phyloP scores from a whole-genome alignment of 1,139 yeast genomes.

The Arxiozyma slooffiae region DNA sequence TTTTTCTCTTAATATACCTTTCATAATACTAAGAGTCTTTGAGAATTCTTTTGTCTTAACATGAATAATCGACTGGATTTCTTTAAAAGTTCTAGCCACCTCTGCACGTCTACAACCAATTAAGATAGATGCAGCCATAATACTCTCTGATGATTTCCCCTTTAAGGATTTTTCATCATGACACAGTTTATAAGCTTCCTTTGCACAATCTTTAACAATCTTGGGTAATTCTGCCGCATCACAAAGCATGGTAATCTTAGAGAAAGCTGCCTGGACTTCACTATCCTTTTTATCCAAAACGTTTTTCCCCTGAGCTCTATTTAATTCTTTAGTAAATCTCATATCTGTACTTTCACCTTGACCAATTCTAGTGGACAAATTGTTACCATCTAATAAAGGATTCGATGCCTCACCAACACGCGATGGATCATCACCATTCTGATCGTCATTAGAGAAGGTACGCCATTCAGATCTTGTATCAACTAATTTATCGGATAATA shows the following conservation, averaged over 20 bases:
- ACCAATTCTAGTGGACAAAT: conserved; percentile 86
- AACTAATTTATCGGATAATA: conserved; percentile 81
- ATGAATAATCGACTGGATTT: conserved; percentile 88
- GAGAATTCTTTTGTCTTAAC: conserved; percentile 95
- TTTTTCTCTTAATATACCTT: conserved; percentile 62
- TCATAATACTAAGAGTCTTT: conserved; percentile 73
- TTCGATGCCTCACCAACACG: conserved; percentile 99
- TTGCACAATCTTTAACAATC: conserved; percentile 94
- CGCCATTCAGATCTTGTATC: conserved; percentile 98
- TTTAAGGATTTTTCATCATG: conserved; percentile 79
- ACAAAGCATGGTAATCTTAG: conserved; percentile 89
- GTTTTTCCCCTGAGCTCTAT: conserved; percentile 78
- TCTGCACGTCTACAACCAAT: conserved; percentile 92
- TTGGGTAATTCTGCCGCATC: conserved; percentile 93
- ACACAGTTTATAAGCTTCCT: conserved; percentile 87
- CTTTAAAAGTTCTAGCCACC: conserved; percentile 92
- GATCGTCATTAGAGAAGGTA: conserved; percentile 93
- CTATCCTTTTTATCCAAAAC: conserved; percentile 81
- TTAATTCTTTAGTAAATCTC: conserved; percentile 74
- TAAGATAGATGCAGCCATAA: conserved; percentile 93
- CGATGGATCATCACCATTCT: conserved; percentile 94
- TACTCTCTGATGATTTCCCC: conserved; percentile 87
- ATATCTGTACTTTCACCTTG: conserved; percentile 59
- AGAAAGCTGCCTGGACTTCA: conserved; percentile 79
- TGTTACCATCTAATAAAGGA: conserved; percentile 84